Percentiles rank a stretch among this genome's conserved stretches.
These are phyloP conservation scores for Abelmoschus esculentus DNA, from an alignment of 345 rosid genomes.

Conservation along the genomic window DNA sequence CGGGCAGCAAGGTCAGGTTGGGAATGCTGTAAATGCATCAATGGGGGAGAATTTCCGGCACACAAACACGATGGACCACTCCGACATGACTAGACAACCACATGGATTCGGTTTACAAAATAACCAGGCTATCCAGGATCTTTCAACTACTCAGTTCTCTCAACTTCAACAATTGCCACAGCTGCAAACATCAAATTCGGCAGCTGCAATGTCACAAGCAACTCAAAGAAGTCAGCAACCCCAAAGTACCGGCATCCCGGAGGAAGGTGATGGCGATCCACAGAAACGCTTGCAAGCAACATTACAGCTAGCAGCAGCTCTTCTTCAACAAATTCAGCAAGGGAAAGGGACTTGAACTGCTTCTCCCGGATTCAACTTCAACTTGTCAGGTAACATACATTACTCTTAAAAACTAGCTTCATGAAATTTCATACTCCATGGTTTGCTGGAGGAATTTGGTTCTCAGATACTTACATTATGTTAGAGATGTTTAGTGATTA, in stretches of 20 bases:
- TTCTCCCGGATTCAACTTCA: not conserved
- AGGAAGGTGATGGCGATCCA: conserved; percentile 66
- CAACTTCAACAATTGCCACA: conserved; percentile 41
- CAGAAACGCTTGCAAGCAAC: conserved; percentile 92
- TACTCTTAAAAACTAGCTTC: not conserved
- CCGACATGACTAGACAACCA: conserved; percentile 23
- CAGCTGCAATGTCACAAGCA: not conserved
- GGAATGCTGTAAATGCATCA: conserved; percentile 27
- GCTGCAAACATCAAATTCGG: conserved; percentile 25
- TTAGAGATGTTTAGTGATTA: not conserved
- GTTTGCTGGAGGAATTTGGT: not conserved
- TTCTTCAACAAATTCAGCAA: conserved; percentile 93
- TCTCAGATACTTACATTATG: not conserved
- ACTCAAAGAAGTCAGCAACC: conserved; percentile 28
- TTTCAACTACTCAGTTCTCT: conserved; percentile 33
- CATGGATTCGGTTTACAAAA: conserved; percentile 38
- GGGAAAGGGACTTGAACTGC: conserved; percentile 43
- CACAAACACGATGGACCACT: conserved; percentile 21
- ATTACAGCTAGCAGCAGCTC: conserved; percentile 85
- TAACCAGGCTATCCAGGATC: conserved; percentile 30
- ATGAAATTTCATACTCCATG: not conserved
- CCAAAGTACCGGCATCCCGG: conserved; percentile 33
- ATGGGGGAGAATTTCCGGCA: conserved; percentile 27
- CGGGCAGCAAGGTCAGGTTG: conserved; percentile 50
- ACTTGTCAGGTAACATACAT: not conserved